phyloP scores from a whole-genome alignment of 257 asterid species.

The Solanum appendiculatum region DNA sequence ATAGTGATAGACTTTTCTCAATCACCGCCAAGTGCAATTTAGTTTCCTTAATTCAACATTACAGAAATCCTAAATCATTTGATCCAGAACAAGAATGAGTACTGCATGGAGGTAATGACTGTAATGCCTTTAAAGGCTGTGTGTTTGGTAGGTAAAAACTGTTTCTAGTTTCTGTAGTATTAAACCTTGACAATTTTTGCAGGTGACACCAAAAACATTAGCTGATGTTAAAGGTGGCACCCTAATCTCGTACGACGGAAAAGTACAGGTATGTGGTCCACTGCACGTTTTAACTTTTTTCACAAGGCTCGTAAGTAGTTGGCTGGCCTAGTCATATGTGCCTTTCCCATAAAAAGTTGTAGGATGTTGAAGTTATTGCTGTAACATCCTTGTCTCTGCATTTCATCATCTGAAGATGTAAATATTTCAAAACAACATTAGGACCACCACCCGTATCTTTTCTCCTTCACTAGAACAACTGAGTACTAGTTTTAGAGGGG shows the following conservation, averaged over 20 bases:
- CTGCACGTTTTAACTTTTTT: background rate
- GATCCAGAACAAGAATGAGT: slow-evolving; percentile 78
- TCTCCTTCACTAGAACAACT: background rate
- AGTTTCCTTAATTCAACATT: slow-evolving; percentile 39
- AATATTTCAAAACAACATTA: background rate
- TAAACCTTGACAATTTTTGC: slow-evolving; percentile 13
- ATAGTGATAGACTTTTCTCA: background rate
- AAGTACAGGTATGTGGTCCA: slow-evolving; percentile 61
- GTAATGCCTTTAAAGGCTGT: background rate
- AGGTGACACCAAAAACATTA: slow-evolving; percentile 98
- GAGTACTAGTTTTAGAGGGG: background rate
- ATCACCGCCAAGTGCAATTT: background rate
- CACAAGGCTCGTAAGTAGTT: background rate
- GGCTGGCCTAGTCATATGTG: background rate
- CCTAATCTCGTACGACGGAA: slow-evolving; percentile 83
- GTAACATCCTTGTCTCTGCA: background rate
- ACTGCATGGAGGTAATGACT: slow-evolving; percentile 90
- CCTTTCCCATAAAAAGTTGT: background rate
- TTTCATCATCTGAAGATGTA: background rate
- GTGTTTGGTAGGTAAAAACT: background rate
- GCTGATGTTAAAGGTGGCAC: slow-evolving; percentile 99
- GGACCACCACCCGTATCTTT: background rate
- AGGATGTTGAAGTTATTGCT: background rate
- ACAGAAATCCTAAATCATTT: slow-evolving; percentile 86
- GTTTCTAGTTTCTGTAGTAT: background rate